Evolutionary conservation across 306 rosid genomes (phyloP), one percentile per base, ranked within the genome.

Genomic region (Biancaea sappan): DNA sequence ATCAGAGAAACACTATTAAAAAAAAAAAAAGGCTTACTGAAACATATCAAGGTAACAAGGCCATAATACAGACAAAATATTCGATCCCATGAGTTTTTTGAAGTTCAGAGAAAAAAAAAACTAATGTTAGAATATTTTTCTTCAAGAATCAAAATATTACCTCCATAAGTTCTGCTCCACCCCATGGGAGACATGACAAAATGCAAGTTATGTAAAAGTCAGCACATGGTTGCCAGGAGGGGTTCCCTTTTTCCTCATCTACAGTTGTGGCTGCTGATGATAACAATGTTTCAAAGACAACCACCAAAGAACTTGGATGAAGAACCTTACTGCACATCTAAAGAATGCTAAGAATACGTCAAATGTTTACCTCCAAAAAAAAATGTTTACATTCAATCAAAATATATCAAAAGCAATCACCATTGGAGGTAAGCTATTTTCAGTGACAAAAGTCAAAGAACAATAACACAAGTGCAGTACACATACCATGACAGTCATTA

Each of bases 261-360:
- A 92, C 91, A 35, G 91, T 94, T 78, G 99, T 94, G 69, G 99
- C 98, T 83, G 99, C 99, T 40, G 98, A 90, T 28, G 99, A 94
- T 70, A 94, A 83, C 65, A 94, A 83, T 58, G 95, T 92, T 77
- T 94, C 99, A 62, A 92, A 94, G 77, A 87, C 89, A 61, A 79
- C 92, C 29, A 92, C 97, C 73, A 94, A 83, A 68, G 98, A 90
- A 75, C 87, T 83, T 60, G 96, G 93, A 43, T 88, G 96, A 74
- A 94, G 80, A 62, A 89, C 93, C 83, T 92, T 94, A 82, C 98
- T 94, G 86, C 99, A 90, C 99, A 94, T 92, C 99, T 94, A 48
- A 43, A 32, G 56, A 72, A 81, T 58, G 66, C n/a, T 60, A 84
- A 63, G 43, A 43, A 74, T 47, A 52, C 47, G 70, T 48, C 58